Conservation (phyloP, 2,329 filamentous ascomycete genomes). For the Scolecobasidium constrictum region DNA sequence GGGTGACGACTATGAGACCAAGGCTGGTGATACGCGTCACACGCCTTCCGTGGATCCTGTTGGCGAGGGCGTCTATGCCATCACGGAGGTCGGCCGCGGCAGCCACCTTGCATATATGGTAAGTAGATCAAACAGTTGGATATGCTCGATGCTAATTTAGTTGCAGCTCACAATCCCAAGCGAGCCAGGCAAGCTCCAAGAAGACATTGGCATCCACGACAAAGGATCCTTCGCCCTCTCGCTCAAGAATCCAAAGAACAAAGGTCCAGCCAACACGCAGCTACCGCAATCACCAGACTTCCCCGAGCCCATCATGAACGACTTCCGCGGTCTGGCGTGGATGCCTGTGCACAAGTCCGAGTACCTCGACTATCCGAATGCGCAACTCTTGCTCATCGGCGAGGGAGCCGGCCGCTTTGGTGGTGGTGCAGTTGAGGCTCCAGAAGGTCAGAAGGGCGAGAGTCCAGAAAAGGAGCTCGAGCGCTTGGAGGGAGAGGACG, state of each 20-base stretch:
- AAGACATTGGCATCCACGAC: constrained; percentile 58
- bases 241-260: constrained; percentile 66
- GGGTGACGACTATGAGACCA: constrained; percentile 60
- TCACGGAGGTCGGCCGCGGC: constrained; percentile 59
- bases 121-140: too few relatives aligned
- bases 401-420: constrained; percentile 44
- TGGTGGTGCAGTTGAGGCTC: constrained; percentile 45
- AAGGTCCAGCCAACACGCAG: constrained; percentile 51
- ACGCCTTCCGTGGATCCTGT: constrained; percentile 60
- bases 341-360: constrained; percentile 55
- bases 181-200: constrained; percentile 60
- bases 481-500: constrained; percentile 64
- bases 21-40: constrained; percentile 60
- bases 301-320: constrained; percentile 55
- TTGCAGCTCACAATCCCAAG: constrained; percentile 58
- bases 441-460: constrained; percentile 45
- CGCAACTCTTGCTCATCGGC: constrained; percentile 71
- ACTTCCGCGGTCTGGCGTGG: constrained; percentile 67
- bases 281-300: constrained; percentile 59
- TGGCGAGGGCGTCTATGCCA: constrained; percentile 78
- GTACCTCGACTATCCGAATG: constrained; percentile 62
- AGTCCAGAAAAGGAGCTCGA: constrained; percentile 62
- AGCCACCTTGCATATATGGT: constrained; percentile 67
- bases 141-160: too few relatives aligned
- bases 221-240: constrained; percentile 70